Base-by-base conservation (phyloP, 1,139 yeast genomes). In the Saccharomyces pastorianus region DNA sequence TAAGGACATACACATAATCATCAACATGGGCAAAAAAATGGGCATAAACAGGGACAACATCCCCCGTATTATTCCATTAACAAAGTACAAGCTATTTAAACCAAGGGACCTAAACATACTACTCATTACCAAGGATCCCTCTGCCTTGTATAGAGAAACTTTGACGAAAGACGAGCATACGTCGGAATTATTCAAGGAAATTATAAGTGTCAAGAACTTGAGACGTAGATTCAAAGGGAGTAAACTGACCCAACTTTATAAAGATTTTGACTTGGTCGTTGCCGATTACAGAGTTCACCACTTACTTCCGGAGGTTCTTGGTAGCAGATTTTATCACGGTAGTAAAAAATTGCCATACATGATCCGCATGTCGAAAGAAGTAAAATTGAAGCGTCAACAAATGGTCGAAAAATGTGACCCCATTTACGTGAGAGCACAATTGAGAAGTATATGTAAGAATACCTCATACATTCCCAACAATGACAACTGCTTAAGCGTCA, bases 51-150 rank as follows among this genome's bases (percentile, higher is more conserved):
- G 79, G 55, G 89, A 84, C 59, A 77, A 78, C 58, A 76, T 80
- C 0, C 89, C 91, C 3, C 71, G 91, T 58, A 80, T 86, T 48
- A 76, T 86, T 46, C 86, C 88, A 1, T 59, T 86, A n/a, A 74
- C 79, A 0, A 73, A 79, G 57, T 75, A 79, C 54, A 67, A 62
- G 48, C 69, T 80, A 55, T 79, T 75, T 59, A 76, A 73, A 55
- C 66, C 77, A 3, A 77, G 74, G 26, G 77, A 76, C 32, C 73
- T 78, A 55, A 73, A 82, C 32, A 77, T 85, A 4, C 67, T 85
- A 7, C 71, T 86, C 34, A 76, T 86, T 13, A 83, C 90, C 6
- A 85, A 84, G 60, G 90, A 85, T 63, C 89, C 90, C 1, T 77
- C 84, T 2, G 74, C 77, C 1, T 73, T 76, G 1, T 85, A 81